Evolutionary conservation across 371 early-diverging fungal species (phyloP).

Genomic region (Syncephalastrum sp.): DNA sequence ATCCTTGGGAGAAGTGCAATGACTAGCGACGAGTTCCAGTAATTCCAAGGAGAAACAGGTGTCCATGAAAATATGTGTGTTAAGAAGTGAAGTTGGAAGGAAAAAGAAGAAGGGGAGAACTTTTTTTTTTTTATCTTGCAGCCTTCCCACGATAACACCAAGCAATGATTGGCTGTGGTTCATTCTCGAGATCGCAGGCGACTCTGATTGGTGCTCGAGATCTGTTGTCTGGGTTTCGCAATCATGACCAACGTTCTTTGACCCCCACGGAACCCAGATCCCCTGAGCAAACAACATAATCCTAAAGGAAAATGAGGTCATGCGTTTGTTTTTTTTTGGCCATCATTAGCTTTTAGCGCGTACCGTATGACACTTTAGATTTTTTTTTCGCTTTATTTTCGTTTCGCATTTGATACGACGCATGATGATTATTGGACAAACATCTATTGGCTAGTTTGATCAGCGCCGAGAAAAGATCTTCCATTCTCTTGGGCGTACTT

Average conservation of each 20-base stretch:
- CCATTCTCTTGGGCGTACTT: not conserved
- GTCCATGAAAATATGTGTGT: slow-evolving; percentile 15
- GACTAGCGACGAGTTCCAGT: slow-evolving; percentile 23
- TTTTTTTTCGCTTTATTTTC: no score
- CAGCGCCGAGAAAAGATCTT: not conserved
- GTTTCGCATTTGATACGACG: not conserved
- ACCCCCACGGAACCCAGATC: no score
- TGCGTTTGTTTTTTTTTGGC: not conserved
- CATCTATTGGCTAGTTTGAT: not conserved
- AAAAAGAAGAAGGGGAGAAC: slow-evolving; percentile 2
- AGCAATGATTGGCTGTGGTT: slow-evolving; percentile 11
- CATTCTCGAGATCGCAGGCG: slow-evolving; percentile 6
- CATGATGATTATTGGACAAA: not conserved
- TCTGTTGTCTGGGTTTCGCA: slow-evolving; percentile 2
- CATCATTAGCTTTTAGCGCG: not conserved
- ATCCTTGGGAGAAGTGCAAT: slow-evolving; percentile 16
- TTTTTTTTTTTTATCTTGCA: slow-evolving; percentile 6
- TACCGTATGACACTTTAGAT: not conserved
- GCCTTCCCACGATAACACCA: not conserved
- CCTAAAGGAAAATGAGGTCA: not conserved
- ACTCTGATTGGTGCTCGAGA: slow-evolving; percentile 13
- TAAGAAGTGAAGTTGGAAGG: slow-evolving; percentile 10
- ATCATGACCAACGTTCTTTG: no score
- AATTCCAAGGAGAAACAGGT: slow-evolving; percentile 26
- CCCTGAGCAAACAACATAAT: no score